phyloP scores from a whole-genome alignment of 2,329 filamentous ascomycete species.

The Fusarium nisikadoi region DNA sequence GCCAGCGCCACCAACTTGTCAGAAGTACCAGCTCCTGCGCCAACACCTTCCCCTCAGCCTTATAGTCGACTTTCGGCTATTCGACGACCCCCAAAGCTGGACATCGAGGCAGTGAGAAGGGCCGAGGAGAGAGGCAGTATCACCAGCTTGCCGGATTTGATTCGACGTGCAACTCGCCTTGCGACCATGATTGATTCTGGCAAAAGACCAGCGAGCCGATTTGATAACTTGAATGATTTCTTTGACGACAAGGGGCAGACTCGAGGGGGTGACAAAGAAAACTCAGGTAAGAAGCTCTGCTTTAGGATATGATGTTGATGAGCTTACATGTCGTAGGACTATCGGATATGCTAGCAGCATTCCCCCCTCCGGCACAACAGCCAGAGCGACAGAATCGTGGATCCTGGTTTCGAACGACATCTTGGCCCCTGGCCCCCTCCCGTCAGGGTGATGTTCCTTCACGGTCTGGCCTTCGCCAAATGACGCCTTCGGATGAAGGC shows the following conservation, averaged over 20 bases:
- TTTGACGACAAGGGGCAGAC: constrained; percentile 56
- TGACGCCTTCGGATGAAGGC: constrained; percentile 39
- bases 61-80: constrained; percentile 64
- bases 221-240: constrained; percentile 65
- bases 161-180: constrained; percentile 85
- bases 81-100: constrained; percentile 75
- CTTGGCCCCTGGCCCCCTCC: constrained; percentile 61
- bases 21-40: constrained; percentile 42
- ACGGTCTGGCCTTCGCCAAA: constrained; percentile 33
- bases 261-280: constrained; percentile 53
- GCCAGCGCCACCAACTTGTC: constrained; percentile 58
- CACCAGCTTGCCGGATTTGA: constrained; percentile 91
- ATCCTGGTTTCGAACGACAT: constrained; percentile 56
- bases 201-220: constrained; percentile 68
- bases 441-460: constrained; percentile 37
- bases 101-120: constrained; percentile 83
- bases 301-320: constrained; percentile 48
- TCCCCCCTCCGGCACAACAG: constrained; percentile 68
- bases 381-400: constrained; percentile 58
- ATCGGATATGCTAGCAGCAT: constrained; percentile 74
- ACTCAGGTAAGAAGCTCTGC: constrained; percentile 48
- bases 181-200: constrained; percentile 90
- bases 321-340: constrained; percentile 63
- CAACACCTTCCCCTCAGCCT: constrained; percentile 45
- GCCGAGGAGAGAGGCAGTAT: constrained; percentile 88